A percentile compares a stretch with the other conserved stretches of the same genome.
phyloP scores from a whole-genome alignment of 2,329 filamentous ascomycete species.

The Colletotrichum sp. region DNA sequence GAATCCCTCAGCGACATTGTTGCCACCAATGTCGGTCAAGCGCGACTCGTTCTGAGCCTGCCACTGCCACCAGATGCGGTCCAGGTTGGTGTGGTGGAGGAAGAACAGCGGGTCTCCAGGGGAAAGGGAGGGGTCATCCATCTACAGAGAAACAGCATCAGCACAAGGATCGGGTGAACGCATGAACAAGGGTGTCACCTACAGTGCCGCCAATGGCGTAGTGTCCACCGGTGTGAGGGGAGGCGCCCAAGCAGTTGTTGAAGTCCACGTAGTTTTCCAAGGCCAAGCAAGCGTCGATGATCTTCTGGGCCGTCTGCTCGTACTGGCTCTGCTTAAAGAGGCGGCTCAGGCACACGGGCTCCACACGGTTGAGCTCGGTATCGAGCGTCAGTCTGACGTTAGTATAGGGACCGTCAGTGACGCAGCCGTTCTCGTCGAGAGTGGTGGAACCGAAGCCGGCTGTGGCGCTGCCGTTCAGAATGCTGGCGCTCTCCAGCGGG shows the following conservation, averaged over 20 bases:
- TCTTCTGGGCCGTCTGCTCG: neutral
- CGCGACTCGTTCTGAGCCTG: slow-evolving; percentile 17
- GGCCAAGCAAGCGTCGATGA: slow-evolving; percentile 5
- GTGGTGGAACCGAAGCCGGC: slow-evolving; percentile 30
- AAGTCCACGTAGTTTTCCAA: slow-evolving; percentile 2
- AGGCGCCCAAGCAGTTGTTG: slow-evolving; percentile 1
- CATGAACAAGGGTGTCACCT: neutral
- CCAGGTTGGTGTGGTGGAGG: slow-evolving; percentile 8
- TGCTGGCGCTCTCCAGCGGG: slow-evolving; percentile 24
- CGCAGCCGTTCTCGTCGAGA: slow-evolving; percentile 22
- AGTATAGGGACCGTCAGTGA: slow-evolving; percentile 28
- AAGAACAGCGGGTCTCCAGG: slow-evolving; percentile 8
- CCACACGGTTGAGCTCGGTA: neutral
- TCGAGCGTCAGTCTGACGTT: neutral
- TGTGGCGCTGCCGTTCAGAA: slow-evolving; percentile 34
- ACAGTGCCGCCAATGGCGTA: slow-evolving; percentile 13
- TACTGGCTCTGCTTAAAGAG: slow-evolving; percentile 7
- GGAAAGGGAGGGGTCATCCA: slow-evolving; percentile 9
- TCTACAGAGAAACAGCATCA: neutral
- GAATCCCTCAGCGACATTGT: neutral
- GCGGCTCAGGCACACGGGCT: neutral
- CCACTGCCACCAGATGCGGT: slow-evolving; percentile 9
- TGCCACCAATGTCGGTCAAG: slow-evolving; percentile 2
- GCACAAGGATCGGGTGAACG: neutral
- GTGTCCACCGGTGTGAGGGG: neutral